phyloP scores from a whole-genome alignment of 2,329 filamentous ascomycete genomes.

The Fusarium staphyleae region DNA sequence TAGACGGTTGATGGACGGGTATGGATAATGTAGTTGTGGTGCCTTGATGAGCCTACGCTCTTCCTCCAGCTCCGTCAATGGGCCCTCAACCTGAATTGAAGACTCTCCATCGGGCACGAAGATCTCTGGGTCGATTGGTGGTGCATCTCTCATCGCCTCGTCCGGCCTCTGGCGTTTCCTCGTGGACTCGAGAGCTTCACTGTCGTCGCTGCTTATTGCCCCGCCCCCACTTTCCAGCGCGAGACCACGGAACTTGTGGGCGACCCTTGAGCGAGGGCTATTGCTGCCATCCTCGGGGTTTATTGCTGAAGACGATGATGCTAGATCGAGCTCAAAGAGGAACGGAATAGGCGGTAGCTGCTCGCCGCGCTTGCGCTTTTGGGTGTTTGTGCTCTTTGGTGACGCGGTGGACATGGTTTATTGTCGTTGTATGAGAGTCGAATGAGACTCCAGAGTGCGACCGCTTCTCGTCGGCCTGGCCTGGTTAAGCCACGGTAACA shows the following conservation, averaged over 20 bases:
- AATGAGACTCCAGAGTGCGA: conserved; percentile 2
- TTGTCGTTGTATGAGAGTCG: conserved; percentile 16
- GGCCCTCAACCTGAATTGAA: conserved; percentile 6
- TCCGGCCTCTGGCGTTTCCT: conserved; percentile 51
- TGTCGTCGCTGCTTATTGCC: conserved; percentile 43
- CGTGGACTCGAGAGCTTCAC: conserved; percentile 42
- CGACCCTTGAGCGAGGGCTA: conserved; percentile 62
- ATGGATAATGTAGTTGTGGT: conserved; percentile 44
- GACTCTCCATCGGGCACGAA: conserved; percentile 17
- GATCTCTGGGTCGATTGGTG: conserved; percentile 11
- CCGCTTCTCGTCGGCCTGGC: conserved; percentile 6
- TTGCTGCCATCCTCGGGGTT: conserved; percentile 55
- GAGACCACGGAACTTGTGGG: conserved; percentile 60
- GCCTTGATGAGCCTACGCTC: conserved; percentile 8
- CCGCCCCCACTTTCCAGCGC: conserved; percentile 57
- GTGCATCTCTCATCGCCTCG: conserved; percentile 42
- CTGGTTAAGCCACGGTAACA: not conserved
- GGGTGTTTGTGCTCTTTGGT: conserved; percentile 47
- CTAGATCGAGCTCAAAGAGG: conserved; percentile 57
- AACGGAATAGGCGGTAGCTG: conserved; percentile 52
- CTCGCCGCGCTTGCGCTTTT: conserved; percentile 57
- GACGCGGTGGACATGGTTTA: conserved; percentile 36
- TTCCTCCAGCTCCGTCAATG: conserved; percentile 4
- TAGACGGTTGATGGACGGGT: conserved; percentile 50
- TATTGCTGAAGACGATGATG: conserved; percentile 40